Base-by-base conservation (phyloP, 176 grass and related monocot genomes). In the Carex littledalei region DNA sequence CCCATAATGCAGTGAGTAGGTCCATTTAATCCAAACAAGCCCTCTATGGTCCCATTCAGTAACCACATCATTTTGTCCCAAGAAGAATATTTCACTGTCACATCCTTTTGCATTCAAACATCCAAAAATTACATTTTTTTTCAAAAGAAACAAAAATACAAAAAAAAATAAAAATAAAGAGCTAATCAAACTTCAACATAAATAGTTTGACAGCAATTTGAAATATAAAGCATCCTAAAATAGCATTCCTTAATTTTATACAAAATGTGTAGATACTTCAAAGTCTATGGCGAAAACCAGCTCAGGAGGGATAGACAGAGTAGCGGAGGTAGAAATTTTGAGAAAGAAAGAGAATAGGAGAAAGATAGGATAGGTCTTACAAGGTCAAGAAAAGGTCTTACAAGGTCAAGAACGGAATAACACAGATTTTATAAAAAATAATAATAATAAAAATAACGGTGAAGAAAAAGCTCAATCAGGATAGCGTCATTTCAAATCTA, bases 371-470 rank as follows among this genome's bases (percentile, higher is more conserved):
- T 88, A 88, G 92, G 92, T 90, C 92, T 98, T 97, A 91, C 90
- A 94, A 97, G 90, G 90, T 94, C 90, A 94, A 97, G 90, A 97
- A 94, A 94, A 97, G 91, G 84, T 90, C 95, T 97, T 98, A 90
- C 95, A 98, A 98, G 86, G 92, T 98, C 95, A 98, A 98, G 93
- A 95, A 74, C 87, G 67, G 82, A 17, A 61, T 8, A 9, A 14
- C 2, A 14, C 24, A 15, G 78, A n/a, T 1, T 37, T 21, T 8
- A 47, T 3, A 57, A 75, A 52, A 78, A 72, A 32, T 17, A 32
- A 80, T 22, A 43, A 72, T 20, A 34, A 60, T n/a, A 0, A 84
- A 32, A 50, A 3, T 0, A 0, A 50, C 9, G 10, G 41, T 63
- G 5, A 11, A 90, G 50, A 83, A 94, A 86, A 90, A 97, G 92